Evolutionary conservation across 2,329 filamentous ascomycete genomes (phyloP).

Genomic region (Monosporascus sp.): DNA sequence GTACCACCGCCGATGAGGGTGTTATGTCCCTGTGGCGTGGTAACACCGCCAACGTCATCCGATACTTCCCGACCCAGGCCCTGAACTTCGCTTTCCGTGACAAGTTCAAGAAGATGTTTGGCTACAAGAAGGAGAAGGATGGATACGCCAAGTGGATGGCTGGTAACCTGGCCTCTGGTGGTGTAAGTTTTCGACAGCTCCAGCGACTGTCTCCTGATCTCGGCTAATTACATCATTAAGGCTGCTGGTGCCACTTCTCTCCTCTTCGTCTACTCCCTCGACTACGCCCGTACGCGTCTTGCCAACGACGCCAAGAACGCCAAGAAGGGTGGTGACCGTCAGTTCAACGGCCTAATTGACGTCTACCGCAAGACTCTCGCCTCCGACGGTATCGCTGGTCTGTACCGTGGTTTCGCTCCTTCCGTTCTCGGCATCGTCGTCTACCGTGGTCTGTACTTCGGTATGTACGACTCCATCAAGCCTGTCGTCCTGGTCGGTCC

Average conservation of each 20-base stretch:
- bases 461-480: constrained; percentile 99
- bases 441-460: constrained; percentile 99
- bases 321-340: constrained; percentile 93
- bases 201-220: background rate
- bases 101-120: constrained; percentile 99
- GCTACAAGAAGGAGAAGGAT: constrained; percentile 99
- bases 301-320: constrained; percentile 99
- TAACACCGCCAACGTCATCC: constrained; percentile 99
- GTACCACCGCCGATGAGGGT: constrained; percentile 88
- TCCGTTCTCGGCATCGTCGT: constrained; percentile 98
- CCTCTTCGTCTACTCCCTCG: constrained; percentile 99
- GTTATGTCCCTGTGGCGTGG: constrained; percentile 95
- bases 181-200: constrained; percentile 61
- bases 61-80: constrained; percentile 99
- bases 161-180: constrained; percentile 99
- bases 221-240: constrained; percentile 34
- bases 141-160: constrained; percentile 99
- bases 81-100: constrained; percentile 99
- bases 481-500: constrained; percentile 86
- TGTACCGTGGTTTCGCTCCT: constrained; percentile 99
- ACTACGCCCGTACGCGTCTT: constrained; percentile 99
- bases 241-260: constrained; percentile 99
- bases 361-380: constrained; percentile 99
- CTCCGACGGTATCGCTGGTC: constrained; percentile 97
- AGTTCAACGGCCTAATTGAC: constrained; percentile 99